A percentile compares a stretch with the other conserved stretches of the same genome.
These are phyloP conservation scores for Yarrowia keelungensis DNA, from an alignment of 805 yeast species.

Conservation along the genomic window DNA sequence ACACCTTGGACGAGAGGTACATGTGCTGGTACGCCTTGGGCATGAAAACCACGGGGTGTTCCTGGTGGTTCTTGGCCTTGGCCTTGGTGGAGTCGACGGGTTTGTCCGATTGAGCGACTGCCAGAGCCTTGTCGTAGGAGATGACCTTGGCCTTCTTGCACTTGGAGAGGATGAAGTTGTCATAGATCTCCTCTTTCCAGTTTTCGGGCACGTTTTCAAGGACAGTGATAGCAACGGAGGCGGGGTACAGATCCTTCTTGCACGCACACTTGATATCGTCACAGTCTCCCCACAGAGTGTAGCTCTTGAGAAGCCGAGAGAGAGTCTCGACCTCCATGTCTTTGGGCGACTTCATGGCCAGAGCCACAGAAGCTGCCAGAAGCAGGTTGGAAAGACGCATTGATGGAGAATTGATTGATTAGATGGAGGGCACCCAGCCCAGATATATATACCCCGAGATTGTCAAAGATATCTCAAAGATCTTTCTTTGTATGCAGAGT, in stretches of 20 bases:
- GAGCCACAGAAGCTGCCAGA: slow-evolving; percentile 7
- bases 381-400: slow-evolving; percentile 15
- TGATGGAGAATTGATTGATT: slow-evolving; percentile 21
- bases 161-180: not conserved
- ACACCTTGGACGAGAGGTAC: not conserved
- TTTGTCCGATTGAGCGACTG: not conserved
- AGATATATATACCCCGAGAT: not conserved
- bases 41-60: slow-evolving; percentile 43
- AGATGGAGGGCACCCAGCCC: not conserved
- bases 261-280: slow-evolving; percentile 49
- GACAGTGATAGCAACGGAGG: slow-evolving; percentile 46
- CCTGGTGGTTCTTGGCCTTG: slow-evolving; percentile 38
- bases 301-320: slow-evolving; percentile 12
- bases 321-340: slow-evolving; percentile 26
- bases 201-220: not conserved
- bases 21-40: slow-evolving; percentile 41
- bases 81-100: slow-evolving; percentile 38
- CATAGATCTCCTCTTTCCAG: slow-evolving; percentile 20
- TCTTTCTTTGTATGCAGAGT: slow-evolving; percentile 1
- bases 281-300: slow-evolving; percentile 39
- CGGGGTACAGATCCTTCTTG: slow-evolving; percentile 44
- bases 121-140: not conserved
- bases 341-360: slow-evolving; percentile 13
- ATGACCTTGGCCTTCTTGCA: slow-evolving; percentile 17
- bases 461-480: slow-evolving; percentile 17